Percentiles rank a stretch among this genome's conserved stretches.
These are phyloP conservation scores for Scleromitrula shiraiana DNA, from an alignment of 2,329 filamentous ascomycete species.

Conservation along the genomic window DNA sequence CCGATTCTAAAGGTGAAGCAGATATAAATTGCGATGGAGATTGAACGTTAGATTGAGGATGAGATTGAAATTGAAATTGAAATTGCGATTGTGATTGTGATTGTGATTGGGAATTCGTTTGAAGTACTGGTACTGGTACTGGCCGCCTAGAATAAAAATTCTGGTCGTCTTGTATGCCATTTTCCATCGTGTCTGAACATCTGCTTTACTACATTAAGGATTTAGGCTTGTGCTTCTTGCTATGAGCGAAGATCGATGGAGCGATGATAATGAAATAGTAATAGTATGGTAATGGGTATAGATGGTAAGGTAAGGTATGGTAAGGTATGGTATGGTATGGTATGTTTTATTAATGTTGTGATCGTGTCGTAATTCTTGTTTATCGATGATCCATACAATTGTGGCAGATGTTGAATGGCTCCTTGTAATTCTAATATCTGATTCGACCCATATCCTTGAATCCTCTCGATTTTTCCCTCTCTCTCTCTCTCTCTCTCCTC, in stretches of 20 bases:
- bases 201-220: too few relatives aligned
- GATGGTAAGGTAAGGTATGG: too few relatives aligned
- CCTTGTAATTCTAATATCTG: neutral
- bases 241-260: conserved; percentile 5
- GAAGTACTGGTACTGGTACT: conserved; percentile 10
- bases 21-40: too few relatives aligned
- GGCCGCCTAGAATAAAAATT: conserved; percentile 28
- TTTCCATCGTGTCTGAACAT: conserved; percentile 29
- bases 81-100: conserved; percentile 1
- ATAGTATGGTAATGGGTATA: too few relatives aligned
- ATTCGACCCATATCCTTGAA: conserved; percentile 9
- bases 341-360: conserved; percentile 6
- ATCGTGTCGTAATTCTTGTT: too few relatives aligned
- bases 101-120: conserved; percentile 4
- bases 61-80: neutral
- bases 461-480: too few relatives aligned
- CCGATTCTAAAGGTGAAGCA: too few relatives aligned
- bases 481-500: too few relatives aligned
- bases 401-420: conserved; percentile 11
- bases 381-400: conserved; percentile 11
- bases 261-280: too few relatives aligned
- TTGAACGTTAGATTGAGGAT: neutral
- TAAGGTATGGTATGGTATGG: too few relatives aligned
- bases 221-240: conserved; percentile 8
- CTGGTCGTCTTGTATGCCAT: conserved; percentile 27